These are phyloP conservation scores for Globisporangium rhizosaccharum DNA, from an alignment of 352 stramenopile species.

Conservation along the genomic window DNA sequence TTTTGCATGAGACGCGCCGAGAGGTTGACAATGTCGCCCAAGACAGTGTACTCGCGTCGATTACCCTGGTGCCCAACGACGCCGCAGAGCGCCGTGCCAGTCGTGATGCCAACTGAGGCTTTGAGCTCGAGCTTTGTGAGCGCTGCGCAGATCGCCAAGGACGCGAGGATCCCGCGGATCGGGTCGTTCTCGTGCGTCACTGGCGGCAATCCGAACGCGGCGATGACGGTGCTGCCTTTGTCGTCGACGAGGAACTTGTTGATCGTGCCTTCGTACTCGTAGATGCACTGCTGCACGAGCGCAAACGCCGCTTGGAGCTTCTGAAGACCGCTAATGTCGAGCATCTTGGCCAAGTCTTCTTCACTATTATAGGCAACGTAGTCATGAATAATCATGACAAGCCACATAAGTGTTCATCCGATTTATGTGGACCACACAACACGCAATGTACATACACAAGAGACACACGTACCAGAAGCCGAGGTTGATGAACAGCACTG, in stretches of 20 bases:
- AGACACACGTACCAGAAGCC: constrained; percentile 66
- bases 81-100: constrained; percentile 88
- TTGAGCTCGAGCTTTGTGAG: constrained; percentile 62
- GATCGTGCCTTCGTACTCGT: constrained; percentile 93
- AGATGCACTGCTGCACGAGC: constrained; percentile 87
- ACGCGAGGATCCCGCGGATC: constrained; percentile 85
- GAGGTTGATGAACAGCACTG: constrained; percentile 92
- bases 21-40: constrained; percentile 93
- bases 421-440: neutral
- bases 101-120: constrained; percentile 90
- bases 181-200: constrained; percentile 92
- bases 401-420: neutral
- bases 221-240: constrained; percentile 92
- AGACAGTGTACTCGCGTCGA: constrained; percentile 90
- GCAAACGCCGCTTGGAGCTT: constrained; percentile 76
- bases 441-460: neutral
- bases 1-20: constrained; percentile 91
- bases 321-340: constrained; percentile 62
- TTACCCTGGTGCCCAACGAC: constrained; percentile 89
- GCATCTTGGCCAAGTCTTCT: constrained; percentile 71
- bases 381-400: neutral
- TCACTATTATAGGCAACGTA: constrained; percentile 28
- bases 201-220: constrained; percentile 89
- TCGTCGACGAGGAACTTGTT: constrained; percentile 97
- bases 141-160: constrained; percentile 78